Evolutionary conservation across 352 stramenopile genomes (phyloP).

Genomic region (Thalassiosira ordinaria): DNA sequence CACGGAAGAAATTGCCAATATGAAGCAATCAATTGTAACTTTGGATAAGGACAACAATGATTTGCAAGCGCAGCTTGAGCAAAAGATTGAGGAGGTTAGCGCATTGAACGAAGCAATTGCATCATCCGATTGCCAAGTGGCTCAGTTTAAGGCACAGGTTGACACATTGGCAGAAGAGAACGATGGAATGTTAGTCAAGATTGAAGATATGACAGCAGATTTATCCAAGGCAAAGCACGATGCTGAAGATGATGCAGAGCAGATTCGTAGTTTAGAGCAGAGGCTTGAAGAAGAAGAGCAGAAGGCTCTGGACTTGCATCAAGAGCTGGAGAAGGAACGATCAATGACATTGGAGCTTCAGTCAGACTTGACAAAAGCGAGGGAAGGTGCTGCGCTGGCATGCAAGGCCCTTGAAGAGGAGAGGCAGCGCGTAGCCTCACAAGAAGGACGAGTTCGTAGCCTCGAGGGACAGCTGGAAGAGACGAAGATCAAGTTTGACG

Average conservation of each 20-base stretch:
- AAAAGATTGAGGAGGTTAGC: too few species aligned
- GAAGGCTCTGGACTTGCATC: background rate
- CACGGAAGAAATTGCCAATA: conserved; percentile 7
- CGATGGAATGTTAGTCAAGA: too few species aligned
- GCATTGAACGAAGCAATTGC: too few species aligned
- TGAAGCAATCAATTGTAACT: too few species aligned
- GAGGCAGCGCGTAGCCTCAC: conserved; percentile 6
- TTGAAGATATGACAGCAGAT: too few species aligned
- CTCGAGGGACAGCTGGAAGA: background rate
- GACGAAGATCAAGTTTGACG: background rate
- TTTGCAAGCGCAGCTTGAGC: background rate
- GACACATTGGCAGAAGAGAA: too few species aligned
- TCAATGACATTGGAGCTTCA: background rate
- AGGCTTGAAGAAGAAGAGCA: background rate
- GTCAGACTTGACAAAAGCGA: conserved; percentile 21
- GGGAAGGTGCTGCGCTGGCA: conserved; percentile 13
- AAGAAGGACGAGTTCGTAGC: too few species aligned
- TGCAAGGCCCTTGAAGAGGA: conserved; percentile 28
- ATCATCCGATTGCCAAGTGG: too few species aligned
- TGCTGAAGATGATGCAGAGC: background rate
- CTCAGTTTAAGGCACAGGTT: too few species aligned
- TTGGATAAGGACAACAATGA: background rate
- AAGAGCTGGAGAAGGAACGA: background rate
- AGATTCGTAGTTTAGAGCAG: conserved; percentile 5
- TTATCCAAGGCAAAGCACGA: too few species aligned